phyloP scores from a whole-genome alignment of 108 stramenopile species.

The Thalassiosira profunda region DNA sequence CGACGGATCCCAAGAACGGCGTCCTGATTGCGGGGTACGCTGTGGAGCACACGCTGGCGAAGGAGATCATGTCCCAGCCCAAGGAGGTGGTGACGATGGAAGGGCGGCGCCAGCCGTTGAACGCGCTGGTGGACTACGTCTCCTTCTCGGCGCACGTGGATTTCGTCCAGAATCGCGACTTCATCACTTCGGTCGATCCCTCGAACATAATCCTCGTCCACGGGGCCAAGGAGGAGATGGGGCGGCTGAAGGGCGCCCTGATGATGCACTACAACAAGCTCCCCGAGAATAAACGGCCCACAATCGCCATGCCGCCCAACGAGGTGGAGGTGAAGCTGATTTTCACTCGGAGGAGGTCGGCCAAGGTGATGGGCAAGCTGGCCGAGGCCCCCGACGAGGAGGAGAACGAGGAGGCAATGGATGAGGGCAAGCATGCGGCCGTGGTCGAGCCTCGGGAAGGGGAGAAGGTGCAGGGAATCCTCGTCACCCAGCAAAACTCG shows the following conservation, averaged over 20 bases:
- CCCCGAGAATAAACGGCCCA: constrained; percentile 87
- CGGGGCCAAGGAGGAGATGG: constrained; percentile 98
- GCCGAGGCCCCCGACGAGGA: constrained; percentile 40
- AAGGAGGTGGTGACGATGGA: constrained; percentile 96
- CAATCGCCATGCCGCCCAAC: constrained; percentile 91
- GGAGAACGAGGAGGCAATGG: constrained; percentile 5
- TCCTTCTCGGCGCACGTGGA: constrained; percentile 99
- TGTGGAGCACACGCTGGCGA: constrained; percentile 98
- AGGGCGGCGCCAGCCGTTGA: constrained; percentile 90
- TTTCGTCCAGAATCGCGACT: constrained; percentile 94
- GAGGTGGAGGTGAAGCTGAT: constrained; percentile 85
- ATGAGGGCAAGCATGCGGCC: constrained; percentile 12
- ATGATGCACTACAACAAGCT: constrained; percentile 81
- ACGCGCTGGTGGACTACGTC: constrained; percentile 96
- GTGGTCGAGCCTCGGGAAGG: constrained; percentile 59
- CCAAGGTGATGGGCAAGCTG: constrained; percentile 90
- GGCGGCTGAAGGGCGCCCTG: constrained; percentile 86
- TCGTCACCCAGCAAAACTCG: constrained; percentile 89
- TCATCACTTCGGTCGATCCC: constrained; percentile 91
- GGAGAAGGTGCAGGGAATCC: constrained; percentile 75
- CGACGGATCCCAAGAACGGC: constrained; percentile 94
- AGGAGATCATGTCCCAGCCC: constrained; percentile 94
- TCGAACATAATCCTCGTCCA: constrained; percentile 98
- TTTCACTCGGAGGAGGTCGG: constrained; percentile 88
- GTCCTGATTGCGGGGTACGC: constrained; percentile 99